phyloP scores from a whole-genome alignment of 345 rosid genomes.

The Sisymbrium irio region DNA sequence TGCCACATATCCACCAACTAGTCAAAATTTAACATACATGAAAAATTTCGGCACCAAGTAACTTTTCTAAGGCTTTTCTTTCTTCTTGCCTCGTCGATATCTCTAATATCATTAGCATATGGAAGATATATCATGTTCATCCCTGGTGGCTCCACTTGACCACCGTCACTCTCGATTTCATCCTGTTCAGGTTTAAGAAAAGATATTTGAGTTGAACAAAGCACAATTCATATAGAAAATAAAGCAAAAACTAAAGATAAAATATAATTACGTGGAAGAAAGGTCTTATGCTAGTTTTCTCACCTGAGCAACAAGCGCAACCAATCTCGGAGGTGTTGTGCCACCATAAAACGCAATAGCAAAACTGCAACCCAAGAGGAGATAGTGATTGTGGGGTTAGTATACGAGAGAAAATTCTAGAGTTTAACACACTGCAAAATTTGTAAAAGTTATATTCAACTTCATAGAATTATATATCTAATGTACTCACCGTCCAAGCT shows the following conservation, averaged over 20 bases:
- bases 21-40: slow-evolving; percentile 19
- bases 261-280: slow-evolving; percentile 10
- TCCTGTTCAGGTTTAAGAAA: slow-evolving; percentile 54
- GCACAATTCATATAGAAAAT: neutral
- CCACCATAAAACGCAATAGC: slow-evolving; percentile 81
- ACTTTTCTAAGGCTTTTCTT: slow-evolving; percentile 17
- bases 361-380: slow-evolving; percentile 47
- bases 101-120: slow-evolving; percentile 82
- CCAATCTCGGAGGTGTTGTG: slow-evolving; percentile 67
- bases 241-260: neutral
- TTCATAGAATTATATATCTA: slow-evolving; percentile 1
- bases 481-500: slow-evolving; percentile 67
- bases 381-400: neutral
- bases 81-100: slow-evolving; percentile 73
- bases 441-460: slow-evolving; percentile 9
- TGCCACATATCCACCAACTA: slow-evolving; percentile 38
- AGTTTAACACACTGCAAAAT: neutral
- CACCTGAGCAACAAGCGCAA: slow-evolving; percentile 93
- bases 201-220: slow-evolving; percentile 7
- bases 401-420: slow-evolving; percentile 1
- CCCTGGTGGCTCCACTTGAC: slow-evolving; percentile 94
- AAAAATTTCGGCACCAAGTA: slow-evolving; percentile 19
- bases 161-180: slow-evolving; percentile 63
- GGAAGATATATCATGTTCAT: slow-evolving; percentile 97
- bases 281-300: slow-evolving; percentile 24